Conservation (phyloP, 2,329 filamentous ascomycete species). For the Colletotrichum lentis region DNA sequence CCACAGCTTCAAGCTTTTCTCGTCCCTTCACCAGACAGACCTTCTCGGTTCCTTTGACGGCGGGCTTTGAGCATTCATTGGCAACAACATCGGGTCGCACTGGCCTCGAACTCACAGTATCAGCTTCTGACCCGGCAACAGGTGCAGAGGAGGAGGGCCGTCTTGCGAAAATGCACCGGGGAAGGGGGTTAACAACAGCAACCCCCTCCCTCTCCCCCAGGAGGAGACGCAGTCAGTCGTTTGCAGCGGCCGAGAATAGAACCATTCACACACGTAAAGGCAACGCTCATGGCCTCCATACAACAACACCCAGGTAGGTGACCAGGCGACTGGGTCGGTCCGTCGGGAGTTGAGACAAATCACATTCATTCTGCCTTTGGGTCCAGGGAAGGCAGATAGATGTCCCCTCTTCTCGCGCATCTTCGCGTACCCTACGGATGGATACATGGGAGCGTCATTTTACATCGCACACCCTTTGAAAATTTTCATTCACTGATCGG, state of each 20-base stretch:
- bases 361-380: not conserved
- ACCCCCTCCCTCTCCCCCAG: not conserved
- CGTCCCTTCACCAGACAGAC: conserved; percentile 26
- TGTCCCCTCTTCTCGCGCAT: not conserved
- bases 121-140: conserved; percentile 19
- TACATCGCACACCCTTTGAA: conserved; percentile 9
- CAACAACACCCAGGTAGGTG: not conserved
- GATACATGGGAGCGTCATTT: conserved; percentile 1
- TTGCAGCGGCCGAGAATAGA: not conserved
- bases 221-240: not conserved
- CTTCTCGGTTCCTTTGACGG: conserved; percentile 9
- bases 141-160: not conserved
- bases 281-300: not conserved
- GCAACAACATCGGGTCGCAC: not conserved
- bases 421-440: not conserved
- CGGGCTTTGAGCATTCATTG: not conserved
- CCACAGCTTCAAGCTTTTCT: conserved; percentile 21
- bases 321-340: conserved; percentile 20
- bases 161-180: not conserved
- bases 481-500: conserved; percentile 15
- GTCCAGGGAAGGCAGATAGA: not conserved
- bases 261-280: conserved; percentile 2
- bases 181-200: not conserved
- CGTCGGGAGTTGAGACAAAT: conserved; percentile 13
- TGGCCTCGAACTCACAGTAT: conserved; percentile 1